Conservation (phyloP, 2,329 filamentous ascomycete species). For the Corynespora cassiicola region DNA sequence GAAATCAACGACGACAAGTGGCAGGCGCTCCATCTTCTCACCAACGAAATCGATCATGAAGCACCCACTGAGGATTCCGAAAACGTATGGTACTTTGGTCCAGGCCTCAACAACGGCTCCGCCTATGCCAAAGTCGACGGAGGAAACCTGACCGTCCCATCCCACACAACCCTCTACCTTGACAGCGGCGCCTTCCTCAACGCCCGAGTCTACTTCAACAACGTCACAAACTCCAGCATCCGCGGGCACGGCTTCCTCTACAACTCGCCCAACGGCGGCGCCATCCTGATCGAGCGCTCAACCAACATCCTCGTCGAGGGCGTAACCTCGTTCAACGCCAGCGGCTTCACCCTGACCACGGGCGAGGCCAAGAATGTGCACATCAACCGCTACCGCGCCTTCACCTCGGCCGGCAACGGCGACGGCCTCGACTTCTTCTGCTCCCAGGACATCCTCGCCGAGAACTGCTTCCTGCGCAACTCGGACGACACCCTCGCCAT, state of each 20-base stretch:
- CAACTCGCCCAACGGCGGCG: background rate
- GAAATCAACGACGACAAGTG: conserved; percentile 5
- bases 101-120: conserved; percentile 2
- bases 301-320: background rate
- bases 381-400: conserved; percentile 16
- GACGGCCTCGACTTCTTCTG: conserved; percentile 23
- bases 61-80: background rate
- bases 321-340: conserved; percentile 3
- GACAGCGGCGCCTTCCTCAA: conserved; percentile 3
- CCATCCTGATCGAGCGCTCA: conserved; percentile 2
- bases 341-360: conserved; percentile 1
- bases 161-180: conserved; percentile 4
- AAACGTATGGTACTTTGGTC: conserved; percentile 4
- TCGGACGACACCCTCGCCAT: conserved; percentile 47
- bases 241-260: background rate
- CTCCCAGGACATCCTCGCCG: conserved; percentile 20
- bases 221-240: background rate
- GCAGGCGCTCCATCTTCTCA: conserved; percentile 1
- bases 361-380: background rate
- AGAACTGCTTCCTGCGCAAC: conserved; percentile 45
- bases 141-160: conserved; percentile 1
- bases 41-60: background rate
- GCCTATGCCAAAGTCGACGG: background rate
- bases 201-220: background rate
- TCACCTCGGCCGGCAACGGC: conserved; percentile 26